These are phyloP conservation scores for Coemansia biformis DNA, from an alignment of 192 early-diverging fungal genomes.

Conservation along the genomic window DNA sequence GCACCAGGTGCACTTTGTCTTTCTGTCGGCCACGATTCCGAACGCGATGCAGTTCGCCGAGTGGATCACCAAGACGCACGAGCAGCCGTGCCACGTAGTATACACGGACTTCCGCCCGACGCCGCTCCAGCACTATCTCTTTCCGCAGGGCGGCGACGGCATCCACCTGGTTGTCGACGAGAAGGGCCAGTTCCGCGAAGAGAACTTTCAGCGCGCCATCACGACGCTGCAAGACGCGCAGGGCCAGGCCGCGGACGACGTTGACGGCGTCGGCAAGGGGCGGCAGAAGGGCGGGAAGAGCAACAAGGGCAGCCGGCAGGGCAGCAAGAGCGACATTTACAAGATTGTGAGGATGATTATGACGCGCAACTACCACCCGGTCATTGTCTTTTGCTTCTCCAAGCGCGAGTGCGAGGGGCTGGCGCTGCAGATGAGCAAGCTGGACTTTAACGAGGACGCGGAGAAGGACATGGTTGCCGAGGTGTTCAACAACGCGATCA, in stretches of 20 bases:
- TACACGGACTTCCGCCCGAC: conserved; percentile 97
- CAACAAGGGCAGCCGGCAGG: conserved; percentile 55
- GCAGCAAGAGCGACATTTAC: conserved; percentile 74
- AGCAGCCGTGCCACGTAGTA: conserved; percentile 97
- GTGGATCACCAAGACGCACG: conserved; percentile 94
- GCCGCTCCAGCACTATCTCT: conserved; percentile 95
- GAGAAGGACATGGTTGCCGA: conserved; percentile 78
- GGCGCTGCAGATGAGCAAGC: conserved; percentile 84
- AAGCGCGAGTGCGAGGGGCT: conserved; percentile 90
- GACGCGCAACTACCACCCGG: conserved; percentile 93
- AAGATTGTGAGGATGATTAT: conserved; percentile 96
- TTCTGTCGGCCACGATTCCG: conserved; percentile 97
- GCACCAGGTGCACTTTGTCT: conserved; percentile 86
- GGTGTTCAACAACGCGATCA: conserved; percentile 86
- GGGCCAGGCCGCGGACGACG: conserved; percentile 56
- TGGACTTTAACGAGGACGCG: conserved; percentile 84
- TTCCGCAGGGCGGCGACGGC: conserved; percentile 84
- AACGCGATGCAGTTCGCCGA: conserved; percentile 99
- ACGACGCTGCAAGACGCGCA: conserved; percentile 61
- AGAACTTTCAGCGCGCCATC: conserved; percentile 92
- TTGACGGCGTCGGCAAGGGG: conserved; percentile 41
- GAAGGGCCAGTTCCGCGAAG: conserved; percentile 88
- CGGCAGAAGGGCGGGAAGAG: conserved; percentile 52
- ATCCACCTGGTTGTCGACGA: conserved; percentile 96
- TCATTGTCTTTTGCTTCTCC: conserved; percentile 94